A percentile compares a stretch with the other conserved stretches of the same genome.
These are phyloP conservation scores for Pecoramyces ruminantium DNA, from an alignment of 192 early-diverging fungal genomes.

Conservation along the genomic window DNA sequence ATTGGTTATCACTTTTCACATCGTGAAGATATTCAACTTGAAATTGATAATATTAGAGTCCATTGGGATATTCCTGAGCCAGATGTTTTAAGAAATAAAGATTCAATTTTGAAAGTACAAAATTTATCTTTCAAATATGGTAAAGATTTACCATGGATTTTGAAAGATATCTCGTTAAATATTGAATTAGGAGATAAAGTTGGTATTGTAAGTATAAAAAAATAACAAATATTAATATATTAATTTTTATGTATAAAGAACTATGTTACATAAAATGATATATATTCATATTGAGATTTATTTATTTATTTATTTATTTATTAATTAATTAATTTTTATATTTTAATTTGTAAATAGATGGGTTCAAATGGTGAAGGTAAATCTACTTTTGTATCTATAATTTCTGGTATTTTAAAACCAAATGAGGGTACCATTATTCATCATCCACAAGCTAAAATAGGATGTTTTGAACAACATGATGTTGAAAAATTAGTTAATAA, in stretches of 20 bases:
- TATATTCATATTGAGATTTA: too few species aligned
- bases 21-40: neutral
- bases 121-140: neutral
- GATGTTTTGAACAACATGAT: constrained; percentile 72
- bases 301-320: too few species aligned
- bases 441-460: constrained; percentile 48
- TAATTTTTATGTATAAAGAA: too few species aligned
- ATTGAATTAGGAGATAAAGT: neutral
- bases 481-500: constrained; percentile 42
- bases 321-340: too few species aligned
- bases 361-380: constrained; percentile 74
- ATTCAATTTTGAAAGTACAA: neutral
- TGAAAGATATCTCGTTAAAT: neutral
- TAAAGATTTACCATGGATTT: neutral
- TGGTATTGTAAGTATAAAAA: neutral
- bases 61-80: neutral
- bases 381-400: constrained; percentile 61
- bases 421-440: constrained; percentile 41
- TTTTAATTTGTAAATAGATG: too few species aligned
- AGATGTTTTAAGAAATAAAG: neutral
- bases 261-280: too few species aligned
- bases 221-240: too few species aligned
- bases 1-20: neutral
- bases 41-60: neutral
- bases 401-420: constrained; percentile 42